Base-by-base conservation (phyloP, 768 basidiomycete genomes). In the Phanerodontia chrysosporium region DNA sequence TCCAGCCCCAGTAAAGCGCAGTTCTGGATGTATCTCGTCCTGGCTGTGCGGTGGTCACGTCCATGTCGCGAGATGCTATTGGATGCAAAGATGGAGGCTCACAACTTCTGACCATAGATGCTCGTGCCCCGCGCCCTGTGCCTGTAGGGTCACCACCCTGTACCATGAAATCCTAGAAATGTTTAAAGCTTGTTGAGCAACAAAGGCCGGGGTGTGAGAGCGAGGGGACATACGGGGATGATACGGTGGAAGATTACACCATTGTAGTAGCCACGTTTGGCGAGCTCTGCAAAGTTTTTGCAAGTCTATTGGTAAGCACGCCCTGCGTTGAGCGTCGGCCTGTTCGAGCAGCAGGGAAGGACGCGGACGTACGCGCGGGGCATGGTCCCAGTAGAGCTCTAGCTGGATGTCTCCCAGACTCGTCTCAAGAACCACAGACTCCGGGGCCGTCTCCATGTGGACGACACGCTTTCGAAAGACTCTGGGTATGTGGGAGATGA, bases 61-160 rank as follows among this genome's bases (percentile, higher is more conserved):
- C 7, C 49, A 51, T 32, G 12, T 42, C 39, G 18, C 10, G 18
- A 18, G 39, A 42, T 42, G 39, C 10, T 42, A 18, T 42, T 7
- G 39, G 16, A 42, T 42, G 18, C 39, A 18, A 7, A 10, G 6
- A 18, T 10, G 10, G n/a, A 42, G 3, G 79, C 86, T 60, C 66
- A 90, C 89, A 92, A 98, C 74, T 87, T 92, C 68, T 86, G 88
- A 45, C 90, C 92, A 66, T 90, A 93, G 62, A 92, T 92, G 66
- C 92, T 92, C 27, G 88, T 90, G 42, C 92, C 91, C 96, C 95
- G 67, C 91, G 78, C 27, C 96, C 96, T 1, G 96, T 98, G 25
- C 96, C 96, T 16, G 95, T 96, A 12, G 95, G 96, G 71, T 96
- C 95, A 44, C 95, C 96, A 28, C 84, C 87, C 76, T 99, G 96